These are phyloP conservation scores for Dendryphion nanum DNA, from an alignment of 2,329 filamentous ascomycete genomes.

Conservation along the genomic window DNA sequence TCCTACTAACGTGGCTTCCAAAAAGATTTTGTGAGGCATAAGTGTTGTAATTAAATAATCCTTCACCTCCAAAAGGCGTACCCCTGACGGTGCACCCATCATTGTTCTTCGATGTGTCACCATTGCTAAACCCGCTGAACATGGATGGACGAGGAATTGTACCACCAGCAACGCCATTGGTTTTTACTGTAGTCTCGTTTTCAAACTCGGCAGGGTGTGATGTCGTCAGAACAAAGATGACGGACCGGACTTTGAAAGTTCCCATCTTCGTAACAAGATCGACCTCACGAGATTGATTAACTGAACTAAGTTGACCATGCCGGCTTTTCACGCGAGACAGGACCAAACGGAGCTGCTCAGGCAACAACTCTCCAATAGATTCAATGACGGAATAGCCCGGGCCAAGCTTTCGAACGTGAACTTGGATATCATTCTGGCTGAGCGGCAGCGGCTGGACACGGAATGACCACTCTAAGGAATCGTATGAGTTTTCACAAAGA, in stretches of 20 bases:
- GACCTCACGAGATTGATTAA: conserved; percentile 7
- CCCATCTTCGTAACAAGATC: conserved; percentile 15
- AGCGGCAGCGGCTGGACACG: conserved; percentile 13
- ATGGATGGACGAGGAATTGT: not conserved
- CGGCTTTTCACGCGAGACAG: conserved; percentile 9
- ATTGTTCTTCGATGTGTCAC: not conserved
- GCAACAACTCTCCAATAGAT: conserved; percentile 10
- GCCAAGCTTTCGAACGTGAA: conserved; percentile 8
- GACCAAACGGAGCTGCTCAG: conserved; percentile 16
- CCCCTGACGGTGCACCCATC: not conserved
- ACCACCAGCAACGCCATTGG: not conserved
- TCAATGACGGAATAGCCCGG: conserved; percentile 16
- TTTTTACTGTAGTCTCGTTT: too few relatives aligned
- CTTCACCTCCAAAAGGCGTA: conserved; percentile 2
- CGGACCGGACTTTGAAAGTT: conserved; percentile 7
- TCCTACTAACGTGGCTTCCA: conserved; percentile 1
- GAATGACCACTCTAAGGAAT: conserved; percentile 7
- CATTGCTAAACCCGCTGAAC: not conserved
- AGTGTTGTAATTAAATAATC: conserved; percentile 1
- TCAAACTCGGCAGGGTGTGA: conserved; percentile 1
- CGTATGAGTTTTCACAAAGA: conserved; percentile 1
- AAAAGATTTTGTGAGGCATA: not conserved
- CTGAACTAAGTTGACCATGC: conserved; percentile 12
- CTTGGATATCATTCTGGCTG: conserved; percentile 5
- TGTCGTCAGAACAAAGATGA: conserved; percentile 14